phyloP scores from a whole-genome alignment of 345 rosid species.

The Murraya paniculata region DNA sequence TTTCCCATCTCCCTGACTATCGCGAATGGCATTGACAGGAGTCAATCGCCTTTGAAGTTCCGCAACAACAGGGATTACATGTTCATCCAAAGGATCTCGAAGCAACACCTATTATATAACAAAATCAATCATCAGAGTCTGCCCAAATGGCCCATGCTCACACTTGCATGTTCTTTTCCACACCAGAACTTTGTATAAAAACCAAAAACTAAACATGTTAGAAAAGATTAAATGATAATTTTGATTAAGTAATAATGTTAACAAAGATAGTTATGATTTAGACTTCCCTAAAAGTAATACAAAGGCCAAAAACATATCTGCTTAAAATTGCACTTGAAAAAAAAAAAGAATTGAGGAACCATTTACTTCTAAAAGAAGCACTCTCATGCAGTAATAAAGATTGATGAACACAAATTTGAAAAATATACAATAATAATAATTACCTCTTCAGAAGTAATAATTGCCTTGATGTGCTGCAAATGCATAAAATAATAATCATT shows the following conservation, averaged over 20 bases:
- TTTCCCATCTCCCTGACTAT: slow-evolving; percentile 49
- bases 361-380: background rate
- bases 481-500: background rate
- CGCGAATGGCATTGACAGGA: slow-evolving; percentile 27
- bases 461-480: slow-evolving; percentile 92
- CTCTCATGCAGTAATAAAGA: background rate
- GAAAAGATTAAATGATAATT: too few relatives aligned
- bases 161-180: background rate
- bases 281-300: background rate
- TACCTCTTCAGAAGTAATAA: slow-evolving; percentile 92
- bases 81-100: slow-evolving; percentile 76
- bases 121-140: background rate
- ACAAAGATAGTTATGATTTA: background rate
- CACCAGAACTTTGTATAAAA: background rate
- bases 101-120: slow-evolving; percentile 59
- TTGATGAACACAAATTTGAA: background rate
- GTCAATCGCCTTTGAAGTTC: slow-evolving; percentile 88
- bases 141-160: background rate
- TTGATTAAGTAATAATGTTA: background rate
- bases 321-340: background rate
- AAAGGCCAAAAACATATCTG: too few relatives aligned
- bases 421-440: background rate
- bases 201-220: background rate
- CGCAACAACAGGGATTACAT: slow-evolving; percentile 83
- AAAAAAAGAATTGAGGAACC: background rate